Percentiles rank a stretch among this genome's conserved stretches.
Conservation (phyloP, 768 basidiomycete genomes). For the Pleurotus tuber-regium region DNA sequence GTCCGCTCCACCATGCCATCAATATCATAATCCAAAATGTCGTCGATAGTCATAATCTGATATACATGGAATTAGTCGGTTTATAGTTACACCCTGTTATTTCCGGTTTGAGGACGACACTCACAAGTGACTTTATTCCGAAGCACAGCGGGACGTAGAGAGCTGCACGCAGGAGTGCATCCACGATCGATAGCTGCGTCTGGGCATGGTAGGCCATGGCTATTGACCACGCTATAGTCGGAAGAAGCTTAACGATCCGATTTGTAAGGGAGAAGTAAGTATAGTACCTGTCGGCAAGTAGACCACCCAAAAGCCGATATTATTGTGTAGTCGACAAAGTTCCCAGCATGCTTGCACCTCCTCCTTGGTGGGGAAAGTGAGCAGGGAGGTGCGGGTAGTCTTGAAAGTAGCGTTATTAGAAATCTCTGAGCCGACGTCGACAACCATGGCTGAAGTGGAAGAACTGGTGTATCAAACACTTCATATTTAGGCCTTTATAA, state of each 20-base stretch:
- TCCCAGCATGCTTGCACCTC: constrained; percentile 29
- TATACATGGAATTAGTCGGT: neutral
- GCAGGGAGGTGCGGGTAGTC: constrained; percentile 10
- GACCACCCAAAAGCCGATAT: constrained; percentile 31
- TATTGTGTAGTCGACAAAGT: constrained; percentile 28
- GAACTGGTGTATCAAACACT: neutral
- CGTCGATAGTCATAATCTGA: constrained; percentile 32
- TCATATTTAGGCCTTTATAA: neutral
- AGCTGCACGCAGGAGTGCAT: constrained; percentile 17
- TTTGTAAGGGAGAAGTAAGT: neutral
- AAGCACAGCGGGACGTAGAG: constrained; percentile 27
- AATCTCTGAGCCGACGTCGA: constrained; percentile 4
- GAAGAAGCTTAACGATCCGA: neutral
- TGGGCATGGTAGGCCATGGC: constrained; percentile 28
- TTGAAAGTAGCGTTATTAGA: constrained; percentile 1
- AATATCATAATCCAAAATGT: constrained; percentile 26
- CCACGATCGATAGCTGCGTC: constrained; percentile 15
- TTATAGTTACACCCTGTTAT: no score
- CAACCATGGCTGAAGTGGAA: constrained; percentile 3
- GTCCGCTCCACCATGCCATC: constrained; percentile 27
- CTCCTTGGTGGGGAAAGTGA: constrained; percentile 16
- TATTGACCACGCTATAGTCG: constrained; percentile 26
- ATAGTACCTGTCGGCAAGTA: constrained; percentile 25
- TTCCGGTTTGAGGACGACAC: neutral
- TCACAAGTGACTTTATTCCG: constrained; percentile 29